Conservation (phyloP, 1,284 basidiomycete genomes). For the Baeospora myosura region DNA sequence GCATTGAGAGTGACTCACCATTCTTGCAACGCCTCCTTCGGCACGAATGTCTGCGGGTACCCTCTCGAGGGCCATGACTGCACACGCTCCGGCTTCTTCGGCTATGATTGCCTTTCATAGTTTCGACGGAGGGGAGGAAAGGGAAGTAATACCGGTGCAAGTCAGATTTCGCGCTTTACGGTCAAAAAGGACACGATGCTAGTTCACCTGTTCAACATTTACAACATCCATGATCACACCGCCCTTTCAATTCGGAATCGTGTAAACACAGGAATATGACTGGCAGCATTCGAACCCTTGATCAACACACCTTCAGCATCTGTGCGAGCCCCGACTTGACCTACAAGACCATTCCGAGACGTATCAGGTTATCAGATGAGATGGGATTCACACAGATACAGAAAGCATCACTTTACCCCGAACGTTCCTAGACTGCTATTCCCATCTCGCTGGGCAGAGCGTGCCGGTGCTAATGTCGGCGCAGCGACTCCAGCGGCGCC, state of each 20-base stretch:
- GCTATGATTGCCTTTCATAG: conserved; percentile 79
- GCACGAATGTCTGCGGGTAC: conserved; percentile 94
- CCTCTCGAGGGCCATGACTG: conserved; percentile 95
- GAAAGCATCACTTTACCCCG: conserved; percentile 41
- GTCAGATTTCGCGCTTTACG: not conserved
- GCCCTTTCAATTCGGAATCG: conserved; percentile 27
- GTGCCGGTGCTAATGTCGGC: conserved; percentile 46
- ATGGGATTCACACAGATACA: not conserved
- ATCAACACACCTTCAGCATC: conserved; percentile 76
- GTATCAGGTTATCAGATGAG: conserved; percentile 7
- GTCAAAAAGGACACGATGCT: conserved; percentile 8
- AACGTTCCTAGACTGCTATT: conserved; percentile 76
- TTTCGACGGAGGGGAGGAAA: not conserved
- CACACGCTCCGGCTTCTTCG: conserved; percentile 95
- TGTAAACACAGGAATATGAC: conserved; percentile 5
- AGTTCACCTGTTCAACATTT: conserved; percentile 77
- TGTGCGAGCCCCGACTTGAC: conserved; percentile 92
- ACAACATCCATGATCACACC: conserved; percentile 94
- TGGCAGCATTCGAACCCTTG: conserved; percentile 6
- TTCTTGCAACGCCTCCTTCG: conserved; percentile 87
- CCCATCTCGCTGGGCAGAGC: conserved; percentile 49
- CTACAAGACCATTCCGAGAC: conserved; percentile 36
- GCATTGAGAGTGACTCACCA: conserved; percentile 63
- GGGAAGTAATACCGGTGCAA: not conserved
- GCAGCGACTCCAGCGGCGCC: conserved; percentile 26